A percentile compares a stretch with the other conserved stretches of the same genome.
Conservation (phyloP, 1,284 basidiomycete species). For the Mixia osmundae region DNA sequence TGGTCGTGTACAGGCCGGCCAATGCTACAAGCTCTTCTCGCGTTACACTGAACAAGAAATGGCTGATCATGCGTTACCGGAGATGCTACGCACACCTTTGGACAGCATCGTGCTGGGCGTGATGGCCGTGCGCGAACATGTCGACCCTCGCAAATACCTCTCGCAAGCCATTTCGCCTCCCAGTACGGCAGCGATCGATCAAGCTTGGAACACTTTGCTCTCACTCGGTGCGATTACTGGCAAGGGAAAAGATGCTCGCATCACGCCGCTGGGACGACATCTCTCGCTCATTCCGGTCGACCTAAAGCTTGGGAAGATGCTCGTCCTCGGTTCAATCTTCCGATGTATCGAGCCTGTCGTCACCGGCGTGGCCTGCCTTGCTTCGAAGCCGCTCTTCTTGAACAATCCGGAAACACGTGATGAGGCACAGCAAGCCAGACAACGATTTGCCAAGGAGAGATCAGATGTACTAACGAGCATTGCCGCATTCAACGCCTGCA, state of each 20-base stretch:
- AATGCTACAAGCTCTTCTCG: constrained; percentile 67
- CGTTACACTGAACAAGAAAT: constrained; percentile 39
- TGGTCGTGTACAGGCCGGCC: constrained; percentile 58
- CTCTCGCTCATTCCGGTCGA: constrained; percentile 85
- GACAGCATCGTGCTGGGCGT: constrained; percentile 62
- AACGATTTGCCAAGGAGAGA: too few relatives aligned
- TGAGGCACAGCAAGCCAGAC: too few relatives aligned
- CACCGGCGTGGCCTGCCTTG: constrained; percentile 43
- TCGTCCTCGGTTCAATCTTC: constrained; percentile 65
- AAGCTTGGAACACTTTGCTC: constrained; percentile 48
- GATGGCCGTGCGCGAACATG: constrained; percentile 52
- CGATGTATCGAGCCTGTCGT: constrained; percentile 82
- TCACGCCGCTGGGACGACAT: constrained; percentile 79
- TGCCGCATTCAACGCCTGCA: too few relatives aligned
- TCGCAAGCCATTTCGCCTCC: constrained; percentile 64
- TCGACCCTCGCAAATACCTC: constrained; percentile 49
- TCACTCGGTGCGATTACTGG: too few relatives aligned
- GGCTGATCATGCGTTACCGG: constrained; percentile 47
- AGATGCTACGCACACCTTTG: constrained; percentile 70
- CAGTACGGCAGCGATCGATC: constrained; percentile 46
- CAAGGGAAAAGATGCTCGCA: too few relatives aligned
- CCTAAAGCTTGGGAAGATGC: constrained; percentile 86
- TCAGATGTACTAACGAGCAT: too few relatives aligned
- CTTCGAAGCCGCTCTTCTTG: constrained; percentile 9
- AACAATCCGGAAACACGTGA: too few relatives aligned